Evolutionary conservation across 805 yeast species (phyloP).

Genomic region (Zygosaccharomyces bailii): DNA sequence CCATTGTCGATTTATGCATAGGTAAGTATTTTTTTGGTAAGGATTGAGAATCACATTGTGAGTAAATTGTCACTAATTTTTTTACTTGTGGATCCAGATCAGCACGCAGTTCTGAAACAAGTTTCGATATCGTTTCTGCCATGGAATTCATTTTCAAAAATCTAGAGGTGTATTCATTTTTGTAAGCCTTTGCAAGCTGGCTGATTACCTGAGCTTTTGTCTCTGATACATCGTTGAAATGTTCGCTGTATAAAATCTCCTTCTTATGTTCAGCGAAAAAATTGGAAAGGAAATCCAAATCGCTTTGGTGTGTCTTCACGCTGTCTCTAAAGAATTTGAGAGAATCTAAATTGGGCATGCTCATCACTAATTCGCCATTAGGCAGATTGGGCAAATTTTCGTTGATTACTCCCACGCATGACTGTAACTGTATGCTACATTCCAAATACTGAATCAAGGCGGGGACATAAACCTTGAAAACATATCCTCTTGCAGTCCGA

Average conservation of each 20-base stretch:
- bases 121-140: conserved; percentile 14
- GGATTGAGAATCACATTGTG: not conserved
- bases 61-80: conserved; percentile 5
- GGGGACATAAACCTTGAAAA: conserved; percentile 34
- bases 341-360: conserved; percentile 22
- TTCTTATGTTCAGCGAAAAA: conserved; percentile 24
- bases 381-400: conserved; percentile 14
- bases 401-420: conserved; percentile 15
- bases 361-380: conserved; percentile 6
- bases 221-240: conserved; percentile 23
- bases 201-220: conserved; percentile 9
- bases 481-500: conserved; percentile 31
- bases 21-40: conserved; percentile 4
- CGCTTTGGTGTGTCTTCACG: conserved; percentile 9
- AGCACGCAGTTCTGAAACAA: conserved; percentile 26
- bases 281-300: conserved; percentile 10
- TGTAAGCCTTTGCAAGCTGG: conserved; percentile 12
- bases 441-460: conserved; percentile 28
- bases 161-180: conserved; percentile 23
- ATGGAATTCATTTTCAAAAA: conserved; percentile 9
- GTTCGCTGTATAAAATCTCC: conserved; percentile 20
- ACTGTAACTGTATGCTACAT: conserved; percentile 20
- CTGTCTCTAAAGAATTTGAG: conserved; percentile 5
- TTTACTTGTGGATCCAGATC: conserved; percentile 14
- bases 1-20: conserved; percentile 11